A percentile compares a stretch with the other conserved stretches of the same genome.
phyloP scores from a whole-genome alignment of 2,329 filamentous ascomycete genomes.

The Pyrenophora seminiperda region DNA sequence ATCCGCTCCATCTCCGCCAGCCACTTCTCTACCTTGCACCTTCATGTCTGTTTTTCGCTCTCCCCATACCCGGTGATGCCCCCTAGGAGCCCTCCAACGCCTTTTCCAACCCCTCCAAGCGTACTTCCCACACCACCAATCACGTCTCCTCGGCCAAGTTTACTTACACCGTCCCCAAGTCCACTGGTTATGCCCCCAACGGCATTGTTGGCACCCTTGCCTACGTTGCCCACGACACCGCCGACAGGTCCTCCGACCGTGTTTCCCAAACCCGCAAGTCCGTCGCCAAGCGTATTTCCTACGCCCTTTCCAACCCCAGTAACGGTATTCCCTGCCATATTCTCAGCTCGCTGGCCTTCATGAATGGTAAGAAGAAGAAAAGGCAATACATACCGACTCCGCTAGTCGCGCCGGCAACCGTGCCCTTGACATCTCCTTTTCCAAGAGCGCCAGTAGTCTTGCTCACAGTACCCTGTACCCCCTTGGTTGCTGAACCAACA shows the following conservation, averaged over 20 bases:
- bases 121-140: conserved; percentile 51
- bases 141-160: conserved; percentile 53
- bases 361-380: not conserved
- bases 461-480: conserved; percentile 50
- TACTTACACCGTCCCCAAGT: conserved; percentile 53
- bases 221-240: conserved; percentile 50
- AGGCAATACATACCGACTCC: conserved; percentile 36
- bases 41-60: conserved; percentile 26
- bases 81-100: conserved; percentile 45
- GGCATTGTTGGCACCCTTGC: conserved; percentile 50
- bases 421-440: conserved; percentile 49
- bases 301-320: conserved; percentile 42
- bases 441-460: conserved; percentile 53
- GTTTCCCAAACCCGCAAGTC: conserved; percentile 47
- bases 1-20: conserved; percentile 4
- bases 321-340: conserved; percentile 43
- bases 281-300: conserved; percentile 45
- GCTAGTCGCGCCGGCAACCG: conserved; percentile 45
- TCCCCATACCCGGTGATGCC: conserved; percentile 37
- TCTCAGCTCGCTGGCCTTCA: not conserved
- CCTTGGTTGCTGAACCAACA: conserved; percentile 48
- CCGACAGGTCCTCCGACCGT: conserved; percentile 49
- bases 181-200: conserved; percentile 51
- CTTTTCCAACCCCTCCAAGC: conserved; percentile 49
- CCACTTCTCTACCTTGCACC: conserved; percentile 22